These are phyloP conservation scores for Neurospora sp. DNA, from an alignment of 495 filamentous ascomycete species.

Conservation along the genomic window DNA sequence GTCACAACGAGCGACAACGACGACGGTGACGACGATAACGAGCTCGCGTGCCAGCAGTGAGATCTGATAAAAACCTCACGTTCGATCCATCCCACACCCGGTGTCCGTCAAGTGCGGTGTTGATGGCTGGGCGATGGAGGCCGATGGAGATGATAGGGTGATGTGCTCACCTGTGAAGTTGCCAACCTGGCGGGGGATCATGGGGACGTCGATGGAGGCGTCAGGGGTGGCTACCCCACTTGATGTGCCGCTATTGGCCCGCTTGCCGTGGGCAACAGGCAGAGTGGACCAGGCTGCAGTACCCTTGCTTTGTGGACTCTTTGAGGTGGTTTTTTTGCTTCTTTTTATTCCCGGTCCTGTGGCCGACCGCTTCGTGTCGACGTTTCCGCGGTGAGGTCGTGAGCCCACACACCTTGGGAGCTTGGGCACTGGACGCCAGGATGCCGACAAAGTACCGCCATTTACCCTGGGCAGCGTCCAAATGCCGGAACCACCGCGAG, in stretches of 20 bases:
- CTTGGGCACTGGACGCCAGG: neutral
- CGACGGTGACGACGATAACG: neutral
- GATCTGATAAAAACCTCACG: slow-evolving; percentile 8
- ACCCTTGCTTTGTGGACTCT: slow-evolving; percentile 4
- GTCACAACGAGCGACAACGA: neutral
- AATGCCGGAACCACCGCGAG: neutral
- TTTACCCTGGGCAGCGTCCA: neutral
- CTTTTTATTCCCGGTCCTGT: slow-evolving; percentile 7
- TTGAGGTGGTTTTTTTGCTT: slow-evolving; percentile 1
- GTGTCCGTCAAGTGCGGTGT: neutral
- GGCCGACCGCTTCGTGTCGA: neutral
- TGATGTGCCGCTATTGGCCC: slow-evolving; percentile 15
- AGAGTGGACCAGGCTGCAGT: slow-evolving; percentile 2
- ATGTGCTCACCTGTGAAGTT: neutral
- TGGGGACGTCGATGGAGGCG: slow-evolving; percentile 9
- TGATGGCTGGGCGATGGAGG: neutral
- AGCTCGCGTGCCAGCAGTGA: neutral
- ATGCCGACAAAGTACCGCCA: neutral
- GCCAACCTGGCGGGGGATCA: slow-evolving; percentile 5
- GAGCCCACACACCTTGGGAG: slow-evolving; percentile 1
- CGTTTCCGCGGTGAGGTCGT: slow-evolving; percentile 2
- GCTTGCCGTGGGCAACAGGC: slow-evolving; percentile 3
- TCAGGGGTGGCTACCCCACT: slow-evolving; percentile 7
- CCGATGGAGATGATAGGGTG: neutral
- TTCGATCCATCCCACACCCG: slow-evolving; percentile 3